Base-by-base conservation (phyloP, 768 basidiomycete species). In the Macrocybe gigantea region DNA sequence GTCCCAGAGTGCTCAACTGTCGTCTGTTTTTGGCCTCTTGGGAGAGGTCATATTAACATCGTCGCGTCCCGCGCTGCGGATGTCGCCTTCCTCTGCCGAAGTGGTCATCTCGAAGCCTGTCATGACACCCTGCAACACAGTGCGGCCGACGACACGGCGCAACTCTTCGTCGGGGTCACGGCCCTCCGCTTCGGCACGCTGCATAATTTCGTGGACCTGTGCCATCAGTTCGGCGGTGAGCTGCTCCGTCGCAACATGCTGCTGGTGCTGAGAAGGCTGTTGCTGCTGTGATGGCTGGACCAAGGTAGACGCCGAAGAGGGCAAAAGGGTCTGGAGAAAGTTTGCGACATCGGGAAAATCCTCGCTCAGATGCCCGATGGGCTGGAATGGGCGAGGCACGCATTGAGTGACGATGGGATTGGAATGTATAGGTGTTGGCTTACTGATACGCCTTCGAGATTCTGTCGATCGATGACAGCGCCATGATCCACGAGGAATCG, bases 401-500 rank as follows among this genome's bases (percentile, higher is more conserved):
- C 33, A 32, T 31, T 41, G 31, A 13, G 31, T 49, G 35, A 31
- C 38, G 45, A 33, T 43, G 45, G 46, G 36, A 33, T 9, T 30
- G 38, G 7, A 31, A 38, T 39, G 22, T 30, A 22, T 43, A 42
- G 30, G 14, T 32, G 5, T 4, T 11, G 29, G 74, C 85, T 39
- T 60, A 94, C 93, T 31, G 86, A 85, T 44, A 89, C 59, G 12
- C 87, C 90, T 53, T 90, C 82, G 44, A 65, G 60, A 62, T 96
- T 95, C 52, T 68, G 71, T 53, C 73, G 66, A 58, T 78, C 70
- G 29, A 83, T 62, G 42, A 67, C 62, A 5, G 93, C 92, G 12
- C 93, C 93, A 52, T 85, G 80, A 47, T 86, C 74, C 55, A 95
- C 70, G 52, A 96, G 80, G 65, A 75, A 91, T 10, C 71, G 74